Base-by-base conservation (phyloP, 1,284 basidiomycete species). In the Apiotrichum domesticum region DNA sequence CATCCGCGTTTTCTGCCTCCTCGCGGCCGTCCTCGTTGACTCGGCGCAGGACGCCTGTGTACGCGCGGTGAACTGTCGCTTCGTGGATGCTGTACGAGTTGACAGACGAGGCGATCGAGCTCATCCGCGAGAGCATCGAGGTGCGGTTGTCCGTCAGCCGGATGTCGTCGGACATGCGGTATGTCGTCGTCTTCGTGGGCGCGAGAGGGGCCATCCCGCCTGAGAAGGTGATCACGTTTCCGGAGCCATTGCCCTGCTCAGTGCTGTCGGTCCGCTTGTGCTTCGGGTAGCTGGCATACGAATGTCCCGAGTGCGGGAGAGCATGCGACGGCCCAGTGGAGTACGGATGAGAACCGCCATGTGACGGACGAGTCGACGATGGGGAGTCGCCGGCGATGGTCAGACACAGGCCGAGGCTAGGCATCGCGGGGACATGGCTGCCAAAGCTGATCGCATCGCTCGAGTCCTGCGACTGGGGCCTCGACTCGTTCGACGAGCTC, bases 61-160 rank as follows among this genome's bases (percentile, higher is more conserved):
- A 66, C 1, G 66, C 64, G 14, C 55, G 56, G 34, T 63, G 63
- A 14, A 67, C 59, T 0, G 63, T 64, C 37, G 53, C 64, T 40
- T 63, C 61, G 55, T 64, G 59, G 35, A 59, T 34, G 21, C 43
- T 43, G 46, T 56, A 56, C 52, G 54, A 58, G 48, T 50, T 37
- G n/a, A 53, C 39, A 7, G 45, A 48, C 29, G 42, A 46, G 39
- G 57, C 44, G 34, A 52, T 42, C 37, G 46, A 57, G 46, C 53
- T 49, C 57, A 54, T 58, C 34, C 56, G 56, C 29, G 50, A 48
- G 14, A 58, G 41, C n/a, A 34, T 42, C 34, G 32, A 34, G 32
- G 29, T 5, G n/a, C 50, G 50, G 37, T 49, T 49, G 35, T 40
- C 47, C 1, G 34, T 35, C 33, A 49, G 37, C 3, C 47, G 47